Conservation (phyloP, 495 filamentous ascomycete species). For the Rostrohypoxylon terebratum region DNA sequence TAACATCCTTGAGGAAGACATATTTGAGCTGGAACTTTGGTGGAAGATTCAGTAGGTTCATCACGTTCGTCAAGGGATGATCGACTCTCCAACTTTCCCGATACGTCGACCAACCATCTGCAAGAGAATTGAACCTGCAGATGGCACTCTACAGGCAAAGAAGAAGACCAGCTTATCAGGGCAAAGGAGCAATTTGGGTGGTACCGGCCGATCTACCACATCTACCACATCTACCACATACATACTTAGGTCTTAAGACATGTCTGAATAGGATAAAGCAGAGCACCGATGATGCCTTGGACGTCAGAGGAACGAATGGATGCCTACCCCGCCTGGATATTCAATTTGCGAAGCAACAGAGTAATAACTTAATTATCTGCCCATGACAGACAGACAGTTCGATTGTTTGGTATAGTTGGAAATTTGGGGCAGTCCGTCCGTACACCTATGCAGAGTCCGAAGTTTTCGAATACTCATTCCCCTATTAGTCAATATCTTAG, state of each 20-base stretch:
- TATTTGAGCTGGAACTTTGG: constrained; percentile 14
- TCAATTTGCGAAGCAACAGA: background rate
- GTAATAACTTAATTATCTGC: background rate
- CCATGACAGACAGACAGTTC: background rate
- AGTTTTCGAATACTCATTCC: background rate
- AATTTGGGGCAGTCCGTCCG: constrained; percentile 11
- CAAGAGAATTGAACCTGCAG: constrained; percentile 33
- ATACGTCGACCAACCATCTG: constrained; percentile 39
- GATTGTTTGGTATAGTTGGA: background rate
- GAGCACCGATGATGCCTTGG: constrained; percentile 11
- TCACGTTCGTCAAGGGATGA: constrained; percentile 27
- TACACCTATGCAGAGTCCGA: background rate
- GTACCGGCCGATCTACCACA: constrained; percentile 15
- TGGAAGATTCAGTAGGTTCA: constrained; percentile 21
- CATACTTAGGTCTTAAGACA: background rate
- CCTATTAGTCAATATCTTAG: constrained; percentile 6
- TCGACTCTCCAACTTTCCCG: constrained; percentile 35
- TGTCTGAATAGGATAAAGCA: constrained; percentile 27
- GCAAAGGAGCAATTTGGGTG: constrained; percentile 16
- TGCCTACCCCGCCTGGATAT: background rate
- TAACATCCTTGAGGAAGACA: constrained; percentile 9
- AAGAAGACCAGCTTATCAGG: constrained; percentile 28
- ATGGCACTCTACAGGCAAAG: constrained; percentile 29
- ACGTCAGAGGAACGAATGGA: constrained; percentile 4
- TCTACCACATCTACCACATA: constrained; percentile 23